These are phyloP conservation scores for Mycena alexandri DNA, from an alignment of 768 basidiomycete species.

Conservation along the genomic window DNA sequence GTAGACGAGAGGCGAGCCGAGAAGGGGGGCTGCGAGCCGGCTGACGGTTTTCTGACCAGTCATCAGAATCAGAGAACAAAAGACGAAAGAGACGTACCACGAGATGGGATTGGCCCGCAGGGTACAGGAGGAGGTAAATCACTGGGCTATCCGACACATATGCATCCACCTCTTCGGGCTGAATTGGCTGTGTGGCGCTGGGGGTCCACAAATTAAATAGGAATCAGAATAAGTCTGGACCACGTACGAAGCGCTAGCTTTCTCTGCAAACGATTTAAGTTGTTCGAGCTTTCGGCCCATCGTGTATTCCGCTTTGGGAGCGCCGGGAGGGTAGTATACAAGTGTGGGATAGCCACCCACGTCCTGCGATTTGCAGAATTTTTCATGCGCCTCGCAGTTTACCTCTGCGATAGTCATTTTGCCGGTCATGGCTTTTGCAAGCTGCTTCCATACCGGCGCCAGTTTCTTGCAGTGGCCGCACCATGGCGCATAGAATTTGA, in stretches of 20 bases:
- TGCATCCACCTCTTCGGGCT: constrained; percentile 57
- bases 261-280: constrained; percentile 80
- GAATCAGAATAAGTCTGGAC: constrained; percentile 6
- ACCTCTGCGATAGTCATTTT: constrained; percentile 87
- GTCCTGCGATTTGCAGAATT: constrained; percentile 73
- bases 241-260: constrained; percentile 79
- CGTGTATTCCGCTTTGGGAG: constrained; percentile 77
- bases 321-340: constrained; percentile 71
- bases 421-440: constrained; percentile 78
- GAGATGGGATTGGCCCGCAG: constrained; percentile 45
- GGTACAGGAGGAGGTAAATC: constrained; percentile 71
- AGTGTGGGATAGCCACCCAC: constrained; percentile 90
- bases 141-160: constrained; percentile 62
- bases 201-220: neutral
- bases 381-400: constrained; percentile 84
- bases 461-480: constrained; percentile 98
- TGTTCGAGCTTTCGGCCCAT: constrained; percentile 80
- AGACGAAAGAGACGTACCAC: constrained; percentile 44
- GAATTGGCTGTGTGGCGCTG: constrained; percentile 56
- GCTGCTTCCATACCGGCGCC: constrained; percentile 82
- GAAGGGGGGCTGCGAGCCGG: constrained; percentile 55
- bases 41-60: constrained; percentile 49
- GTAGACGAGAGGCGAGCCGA: constrained; percentile 62
- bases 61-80: constrained; percentile 35
- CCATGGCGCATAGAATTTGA: constrained; percentile 93